These are phyloP conservation scores for Sphagnum magellanicum DNA, from an alignment of 228 moss, liverwort and hornwort genomes.

Conservation along the genomic window DNA sequence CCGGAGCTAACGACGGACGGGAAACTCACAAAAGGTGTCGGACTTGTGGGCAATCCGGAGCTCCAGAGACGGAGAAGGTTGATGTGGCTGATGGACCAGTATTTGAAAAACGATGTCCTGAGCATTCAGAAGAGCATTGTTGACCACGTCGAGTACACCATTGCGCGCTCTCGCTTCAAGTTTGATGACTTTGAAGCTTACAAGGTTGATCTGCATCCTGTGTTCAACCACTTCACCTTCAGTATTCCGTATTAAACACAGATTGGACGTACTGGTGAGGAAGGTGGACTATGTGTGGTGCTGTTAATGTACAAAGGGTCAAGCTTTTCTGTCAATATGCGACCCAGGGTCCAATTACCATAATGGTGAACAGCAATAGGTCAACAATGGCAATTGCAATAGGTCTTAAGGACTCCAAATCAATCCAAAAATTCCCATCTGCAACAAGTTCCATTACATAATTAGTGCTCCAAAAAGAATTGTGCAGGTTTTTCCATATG, in stretches of 20 bases:
- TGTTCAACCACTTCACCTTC: no score
- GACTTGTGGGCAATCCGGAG: conserved; percentile 19
- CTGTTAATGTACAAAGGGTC: background rate
- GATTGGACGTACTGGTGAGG: background rate
- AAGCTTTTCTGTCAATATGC: no score
- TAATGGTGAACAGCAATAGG: no score
- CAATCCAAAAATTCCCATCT: no score
- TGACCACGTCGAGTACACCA: conserved; percentile 92
- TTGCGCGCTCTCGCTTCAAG: conserved; percentile 88
- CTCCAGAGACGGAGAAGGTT: conserved; percentile 57
- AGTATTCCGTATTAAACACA: no score
- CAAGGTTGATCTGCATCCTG: conserved; percentile 35
- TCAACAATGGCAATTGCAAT: no score
- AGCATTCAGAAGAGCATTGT: conserved; percentile 88
- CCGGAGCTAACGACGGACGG: conserved; percentile 39
- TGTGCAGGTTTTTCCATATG: no score
- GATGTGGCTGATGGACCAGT: conserved; percentile 83
- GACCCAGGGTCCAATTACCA: no score
- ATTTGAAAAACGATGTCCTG: conserved; percentile 75
- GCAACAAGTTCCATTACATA: no score
- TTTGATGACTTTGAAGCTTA: conserved; percentile 97
- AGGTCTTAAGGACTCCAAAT: no score
- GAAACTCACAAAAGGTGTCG: conserved; percentile 20
- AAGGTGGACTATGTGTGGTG: background rate
- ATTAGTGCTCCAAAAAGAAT: no score